Evolutionary conservation across 2,329 filamentous ascomycete genomes (phyloP).

Genomic region (Aspergillus luchuensis): DNA sequence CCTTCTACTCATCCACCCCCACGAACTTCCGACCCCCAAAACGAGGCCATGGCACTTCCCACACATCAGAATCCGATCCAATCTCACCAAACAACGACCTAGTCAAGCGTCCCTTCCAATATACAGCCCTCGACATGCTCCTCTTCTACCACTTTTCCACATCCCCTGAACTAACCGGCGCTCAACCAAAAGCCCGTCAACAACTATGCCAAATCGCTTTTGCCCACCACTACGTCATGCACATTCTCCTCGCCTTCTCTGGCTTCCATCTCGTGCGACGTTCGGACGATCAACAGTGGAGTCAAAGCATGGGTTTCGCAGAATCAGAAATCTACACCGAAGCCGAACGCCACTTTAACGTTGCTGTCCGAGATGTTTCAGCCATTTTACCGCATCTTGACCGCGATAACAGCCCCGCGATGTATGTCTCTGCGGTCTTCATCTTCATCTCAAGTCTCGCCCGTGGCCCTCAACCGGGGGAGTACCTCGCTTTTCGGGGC

Average conservation of each 20-base stretch:
- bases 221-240: slow-evolving; percentile 16
- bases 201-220: slow-evolving; percentile 15
- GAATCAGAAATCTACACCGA: slow-evolving; percentile 4
- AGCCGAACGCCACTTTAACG: slow-evolving; percentile 15
- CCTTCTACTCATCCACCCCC: slow-evolving; percentile 12
- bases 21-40: slow-evolving; percentile 12
- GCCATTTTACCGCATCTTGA: slow-evolving; percentile 3
- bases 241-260: slow-evolving; percentile 15
- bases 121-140: slow-evolving; percentile 17
- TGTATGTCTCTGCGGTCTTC: slow-evolving; percentile 11
- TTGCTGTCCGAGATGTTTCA: slow-evolving; percentile 14
- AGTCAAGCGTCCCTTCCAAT: slow-evolving; percentile 14
- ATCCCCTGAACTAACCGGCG: slow-evolving; percentile 10
- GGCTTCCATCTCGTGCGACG: slow-evolving; percentile 16
- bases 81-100: background rate
- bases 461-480: slow-evolving; percentile 11
- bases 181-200: background rate
- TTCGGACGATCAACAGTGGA: background rate
- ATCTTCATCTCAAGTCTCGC: slow-evolving; percentile 17
- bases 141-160: slow-evolving; percentile 20
- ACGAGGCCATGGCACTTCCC: background rate
- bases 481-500: slow-evolving; percentile 21
- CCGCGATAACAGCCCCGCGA: slow-evolving; percentile 1
- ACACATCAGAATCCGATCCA: background rate
- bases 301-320: background rate